phyloP scores from a whole-genome alignment of 495 filamentous ascomycete genomes.

The Cercophora samala region DNA sequence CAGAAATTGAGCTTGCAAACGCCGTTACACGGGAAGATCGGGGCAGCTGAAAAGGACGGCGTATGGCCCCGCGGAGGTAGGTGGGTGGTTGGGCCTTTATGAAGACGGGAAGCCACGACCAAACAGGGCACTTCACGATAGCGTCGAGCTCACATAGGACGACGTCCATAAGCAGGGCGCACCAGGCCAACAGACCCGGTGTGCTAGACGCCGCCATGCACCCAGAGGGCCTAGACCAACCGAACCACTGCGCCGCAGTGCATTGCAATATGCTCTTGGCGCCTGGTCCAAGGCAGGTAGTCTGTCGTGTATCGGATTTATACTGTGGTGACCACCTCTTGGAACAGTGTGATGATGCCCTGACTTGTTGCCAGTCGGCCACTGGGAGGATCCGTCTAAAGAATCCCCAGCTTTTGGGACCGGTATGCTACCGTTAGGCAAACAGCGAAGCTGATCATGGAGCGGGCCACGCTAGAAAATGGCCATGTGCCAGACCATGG shows the following conservation, averaged over 20 bases:
- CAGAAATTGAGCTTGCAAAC: background rate
- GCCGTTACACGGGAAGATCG: background rate
- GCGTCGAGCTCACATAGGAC: background rate
- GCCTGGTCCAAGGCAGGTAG: background rate
- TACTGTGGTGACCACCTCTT: background rate
- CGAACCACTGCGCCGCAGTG: conserved; percentile 7
- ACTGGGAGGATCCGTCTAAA: background rate
- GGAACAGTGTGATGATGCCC: too few relatives aligned
- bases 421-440: background rate
- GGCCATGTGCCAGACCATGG: background rate
- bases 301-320: background rate
- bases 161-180: conserved; percentile 3
- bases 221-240: conserved; percentile 1
- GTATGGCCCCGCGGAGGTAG: background rate
- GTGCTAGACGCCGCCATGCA: conserved; percentile 1
- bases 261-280: conserved; percentile 8
- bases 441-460: background rate
- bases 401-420: background rate
- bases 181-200: background rate
- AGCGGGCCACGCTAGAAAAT: background rate
- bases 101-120: background rate
- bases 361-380: too few relatives aligned
- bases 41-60: background rate
- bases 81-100: conserved; percentile 4
- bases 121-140: conserved; percentile 1